Percentiles rank a stretch among this genome's conserved stretches.
Conservation (phyloP, 148 eudicot genomes). For the Cornus suecica region DNA sequence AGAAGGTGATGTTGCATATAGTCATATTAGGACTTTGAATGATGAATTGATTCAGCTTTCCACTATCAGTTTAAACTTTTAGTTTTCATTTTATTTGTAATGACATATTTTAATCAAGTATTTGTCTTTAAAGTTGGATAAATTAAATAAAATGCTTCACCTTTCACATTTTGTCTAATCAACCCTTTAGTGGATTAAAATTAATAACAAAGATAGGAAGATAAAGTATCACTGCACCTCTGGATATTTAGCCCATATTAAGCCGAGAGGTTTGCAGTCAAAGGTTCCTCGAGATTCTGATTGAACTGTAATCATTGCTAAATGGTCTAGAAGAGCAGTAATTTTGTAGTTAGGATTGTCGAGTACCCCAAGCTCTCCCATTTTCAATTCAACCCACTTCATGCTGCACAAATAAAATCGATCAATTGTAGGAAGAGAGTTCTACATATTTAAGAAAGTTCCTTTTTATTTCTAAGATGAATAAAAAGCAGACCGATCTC, state of each 20-base stretch:
- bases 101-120: too few relatives aligned
- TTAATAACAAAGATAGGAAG: constrained; percentile 5
- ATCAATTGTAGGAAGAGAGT: not conserved
- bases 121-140: too few relatives aligned
- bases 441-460: not conserved
- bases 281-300: constrained; percentile 84
- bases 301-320: constrained; percentile 94
- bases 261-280: constrained; percentile 91
- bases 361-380: constrained; percentile 96
- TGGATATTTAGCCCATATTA: constrained; percentile 87
- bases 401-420: constrained; percentile 52
- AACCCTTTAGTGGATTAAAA: not conserved
- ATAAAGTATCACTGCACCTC: constrained; percentile 47
- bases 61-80: too few relatives aligned
- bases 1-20: not conserved
- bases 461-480: not conserved
- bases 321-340: constrained; percentile 89
- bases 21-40: too few relatives aligned
- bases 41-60: too few relatives aligned
- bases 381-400: constrained; percentile 97
- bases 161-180: too few relatives aligned
- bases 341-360: constrained; percentile 83
- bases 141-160: too few relatives aligned
- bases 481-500: not conserved
- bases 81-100: too few relatives aligned